Base-by-base conservation (phyloP, 2,329 filamentous ascomycete genomes). In the Scytalidium sp. region DNA sequence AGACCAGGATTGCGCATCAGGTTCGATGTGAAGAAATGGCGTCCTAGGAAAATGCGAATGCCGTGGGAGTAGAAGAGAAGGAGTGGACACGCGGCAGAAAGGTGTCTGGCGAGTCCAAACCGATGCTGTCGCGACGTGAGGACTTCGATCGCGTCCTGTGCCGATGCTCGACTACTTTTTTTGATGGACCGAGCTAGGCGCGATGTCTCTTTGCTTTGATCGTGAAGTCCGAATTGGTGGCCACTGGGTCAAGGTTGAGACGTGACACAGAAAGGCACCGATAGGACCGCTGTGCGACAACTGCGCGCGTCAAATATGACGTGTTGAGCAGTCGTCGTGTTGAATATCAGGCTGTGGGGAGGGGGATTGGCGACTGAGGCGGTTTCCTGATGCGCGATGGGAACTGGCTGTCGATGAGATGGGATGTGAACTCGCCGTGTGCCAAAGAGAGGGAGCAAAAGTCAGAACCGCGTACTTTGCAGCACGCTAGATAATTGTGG, bases 1-100 rank as follows among this genome's bases (percentile, higher is more conserved):
- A 54, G 57, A 60, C 54, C 55, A 63, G 62, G 61, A 61, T 65
- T 60, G 62, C 62, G 61, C 61, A 63, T 64, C 58, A 61, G 61
- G 53, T 57, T 60, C 50, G 56, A 52, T 53, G 47, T 56, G 43
- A 50, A 40, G 46, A 46, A 49, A 43, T 47, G 46, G 42, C 32
- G 27, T 43, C 48, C 41, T 46, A 41, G 40, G 46, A 50, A 45
- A 27, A 41, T 58, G 50, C 46, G 55, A 57, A 55, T 52, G 54
- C 52, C 46, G 46, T 41, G 43, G 49, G 52, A 36, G 51, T 47
- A 52, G 50, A 50, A 43, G 36, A 25, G 41, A 43, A 51, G 46
- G 54, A 46, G 27, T 21, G 44, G 45, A 55, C 51, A 41, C 50
- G 46, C 29, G 53, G 22, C 21, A 39, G 46, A 51, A 29, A 21